A percentile compares a stretch with the other conserved stretches of the same genome.
Conservation (phyloP, 1,284 basidiomycete genomes). For the Puccinia hordei region DNA sequence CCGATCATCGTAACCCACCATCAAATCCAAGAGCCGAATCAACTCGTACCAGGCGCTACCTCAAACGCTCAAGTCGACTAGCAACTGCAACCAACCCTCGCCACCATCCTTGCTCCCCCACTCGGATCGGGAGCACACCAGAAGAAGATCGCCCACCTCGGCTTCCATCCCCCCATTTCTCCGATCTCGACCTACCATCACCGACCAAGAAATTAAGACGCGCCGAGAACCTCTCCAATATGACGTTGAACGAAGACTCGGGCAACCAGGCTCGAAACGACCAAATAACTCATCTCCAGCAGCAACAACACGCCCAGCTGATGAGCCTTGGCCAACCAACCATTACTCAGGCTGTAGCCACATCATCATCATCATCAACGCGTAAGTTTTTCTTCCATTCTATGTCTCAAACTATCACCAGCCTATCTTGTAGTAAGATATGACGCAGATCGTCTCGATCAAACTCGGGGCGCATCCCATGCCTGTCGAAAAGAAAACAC, state of each 20-base stretch:
- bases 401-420: background rate
- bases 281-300: slow-evolving; percentile 14
- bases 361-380: background rate
- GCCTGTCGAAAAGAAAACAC: too few species aligned
- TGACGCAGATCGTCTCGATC: slow-evolving; percentile 4
- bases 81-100: background rate
- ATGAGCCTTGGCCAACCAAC: slow-evolving; percentile 1
- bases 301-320: background rate
- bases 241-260: slow-evolving; percentile 1
- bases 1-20: background rate
- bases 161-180: slow-evolving; percentile 5
- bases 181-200: slow-evolving; percentile 28
- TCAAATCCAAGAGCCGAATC: slow-evolving; percentile 11
- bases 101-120: slow-evolving; percentile 4
- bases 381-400: background rate
- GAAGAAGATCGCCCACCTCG: background rate
- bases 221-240: background rate
- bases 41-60: slow-evolving; percentile 1
- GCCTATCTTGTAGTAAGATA: background rate
- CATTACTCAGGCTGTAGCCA: background rate
- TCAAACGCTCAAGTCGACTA: slow-evolving; percentile 30
- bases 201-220: slow-evolving; percentile 35
- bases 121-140: background rate
- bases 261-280: slow-evolving; percentile 15
- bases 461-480: slow-evolving; percentile 3